Base-by-base conservation (phyloP, 768 basidiomycete species). In the Postia placenta region DNA sequence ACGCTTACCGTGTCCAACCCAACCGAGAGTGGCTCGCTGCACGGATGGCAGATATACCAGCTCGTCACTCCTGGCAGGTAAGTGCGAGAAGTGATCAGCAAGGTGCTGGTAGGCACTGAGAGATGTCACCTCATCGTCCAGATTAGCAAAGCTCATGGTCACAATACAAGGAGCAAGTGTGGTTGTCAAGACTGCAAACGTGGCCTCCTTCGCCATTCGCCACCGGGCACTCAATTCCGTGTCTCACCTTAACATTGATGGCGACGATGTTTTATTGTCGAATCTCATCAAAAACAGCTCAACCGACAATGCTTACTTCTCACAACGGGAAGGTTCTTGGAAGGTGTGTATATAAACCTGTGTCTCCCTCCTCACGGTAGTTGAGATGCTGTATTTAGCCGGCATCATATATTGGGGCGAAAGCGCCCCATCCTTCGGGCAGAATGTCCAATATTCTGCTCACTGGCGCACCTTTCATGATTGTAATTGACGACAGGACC, bases 1-100 rank as follows among this genome's bases (percentile, higher is more conserved):
- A 89, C 85, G 1, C 65, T 94, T 48, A 93, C 89, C 0, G 81
- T 85, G 4, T 75, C 81, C 1, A 71, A 75, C 26, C 89, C 92
- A 0, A 59, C 70, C 1, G 87, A 90, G 58, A 78, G 74, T 49
- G 88, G 87, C 1, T 70, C 85, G 1, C 62, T 91, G 47, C 73
- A 82, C 58, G 91, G 90, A 2, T 87, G 81, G 71, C 74, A 68
- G 43, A 78, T 94, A 37, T 68, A 79, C 27, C 70, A 72, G 26
- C 62, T 91, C 37, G 55, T 59, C 1, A 64, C 74, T n/a, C 85
- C 87, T 27, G 92, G 92, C 42, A 71, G 85, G 88, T 87, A 49
- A 44, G 76, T 39, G 2, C 4, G 33, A 11, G 4, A 3, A 38
- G 5, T 19, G 33, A 9, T 50, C 19, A 14, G 5, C n/a, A n/a